Evolutionary conservation across 768 basidiomycete genomes (phyloP).

Genomic region (Mycena filopes): DNA sequence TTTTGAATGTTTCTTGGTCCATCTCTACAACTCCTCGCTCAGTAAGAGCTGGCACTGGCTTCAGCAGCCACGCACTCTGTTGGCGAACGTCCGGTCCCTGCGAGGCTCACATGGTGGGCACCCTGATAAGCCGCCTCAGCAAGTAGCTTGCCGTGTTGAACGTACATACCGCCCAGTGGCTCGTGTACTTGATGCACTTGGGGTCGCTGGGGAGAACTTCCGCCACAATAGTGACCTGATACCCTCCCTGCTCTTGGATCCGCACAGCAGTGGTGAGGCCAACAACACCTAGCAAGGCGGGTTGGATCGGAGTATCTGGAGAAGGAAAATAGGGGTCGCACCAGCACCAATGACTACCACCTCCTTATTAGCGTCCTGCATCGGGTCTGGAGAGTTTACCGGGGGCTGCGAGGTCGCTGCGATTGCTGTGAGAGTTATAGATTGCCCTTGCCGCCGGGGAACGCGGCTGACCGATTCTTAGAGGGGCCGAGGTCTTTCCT

Average conservation of each 20-base stretch:
- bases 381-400: not conserved
- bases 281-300: conserved; percentile 70
- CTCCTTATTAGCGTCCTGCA: conserved; percentile 36
- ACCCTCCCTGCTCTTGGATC: conserved; percentile 70
- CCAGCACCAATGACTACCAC: conserved; percentile 54
- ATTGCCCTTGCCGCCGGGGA: conserved; percentile 23
- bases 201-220: conserved; percentile 79
- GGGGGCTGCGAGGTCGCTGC: conserved; percentile 12
- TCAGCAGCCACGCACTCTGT: conserved; percentile 55
- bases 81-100: conserved; percentile 61
- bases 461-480: not conserved
- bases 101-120: conserved; percentile 79
- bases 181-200: conserved; percentile 80
- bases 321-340: conserved; percentile 34
- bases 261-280: conserved; percentile 81
- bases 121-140: conserved; percentile 58
- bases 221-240: conserved; percentile 75
- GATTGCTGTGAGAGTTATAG: conserved; percentile 26
- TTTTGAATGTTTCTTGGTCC: conserved; percentile 79
- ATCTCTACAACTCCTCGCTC: conserved; percentile 55
- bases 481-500: conserved; percentile 1
- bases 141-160: too few relatives aligned
- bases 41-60: not conserved
- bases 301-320: not conserved
- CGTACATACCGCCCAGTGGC: conserved; percentile 81